Percentiles rank a stretch among this genome's conserved stretches.
Conservation (phyloP, 164 flowering plant species). For the Tetracentron sinense region DNA sequence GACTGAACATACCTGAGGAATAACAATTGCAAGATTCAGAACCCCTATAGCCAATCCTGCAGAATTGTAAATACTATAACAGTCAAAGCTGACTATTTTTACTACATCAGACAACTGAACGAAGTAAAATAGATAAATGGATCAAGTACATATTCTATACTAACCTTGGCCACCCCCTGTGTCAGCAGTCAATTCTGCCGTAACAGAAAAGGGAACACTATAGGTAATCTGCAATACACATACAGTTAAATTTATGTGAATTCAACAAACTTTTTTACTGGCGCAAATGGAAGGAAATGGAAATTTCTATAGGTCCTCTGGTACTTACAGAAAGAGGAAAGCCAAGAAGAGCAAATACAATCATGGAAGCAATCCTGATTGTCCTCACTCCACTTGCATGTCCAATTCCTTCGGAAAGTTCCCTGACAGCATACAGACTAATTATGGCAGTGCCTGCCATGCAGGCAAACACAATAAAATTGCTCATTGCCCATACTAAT, state of each 20-base stretch:
- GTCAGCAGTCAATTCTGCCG: constrained; percentile 91
- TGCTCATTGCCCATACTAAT: constrained; percentile 93
- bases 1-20: constrained; percentile 67
- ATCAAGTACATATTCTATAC: constrained; percentile 6
- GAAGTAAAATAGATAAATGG: constrained; percentile 7
- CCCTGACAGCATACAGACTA: constrained; percentile 56
- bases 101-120: constrained; percentile 1
- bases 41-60: constrained; percentile 98
- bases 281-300: background rate
- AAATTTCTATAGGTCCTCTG: background rate
- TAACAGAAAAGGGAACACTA: constrained; percentile 90
- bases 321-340: constrained; percentile 89
- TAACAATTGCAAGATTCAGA: constrained; percentile 87
- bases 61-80: constrained; percentile 8
- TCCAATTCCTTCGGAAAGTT: constrained; percentile 52
- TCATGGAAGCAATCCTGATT: constrained; percentile 59
- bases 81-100: background rate
- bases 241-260: background rate
- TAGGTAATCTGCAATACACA: constrained; percentile 70
- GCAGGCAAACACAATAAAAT: constrained; percentile 82
- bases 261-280: background rate
- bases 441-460: constrained; percentile 86
- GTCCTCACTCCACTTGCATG: constrained; percentile 52
- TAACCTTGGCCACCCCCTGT: constrained; percentile 98
- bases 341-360: constrained; percentile 84